Base-by-base conservation (phyloP, 768 basidiomycete genomes). In the Cubamyces lactineus region DNA sequence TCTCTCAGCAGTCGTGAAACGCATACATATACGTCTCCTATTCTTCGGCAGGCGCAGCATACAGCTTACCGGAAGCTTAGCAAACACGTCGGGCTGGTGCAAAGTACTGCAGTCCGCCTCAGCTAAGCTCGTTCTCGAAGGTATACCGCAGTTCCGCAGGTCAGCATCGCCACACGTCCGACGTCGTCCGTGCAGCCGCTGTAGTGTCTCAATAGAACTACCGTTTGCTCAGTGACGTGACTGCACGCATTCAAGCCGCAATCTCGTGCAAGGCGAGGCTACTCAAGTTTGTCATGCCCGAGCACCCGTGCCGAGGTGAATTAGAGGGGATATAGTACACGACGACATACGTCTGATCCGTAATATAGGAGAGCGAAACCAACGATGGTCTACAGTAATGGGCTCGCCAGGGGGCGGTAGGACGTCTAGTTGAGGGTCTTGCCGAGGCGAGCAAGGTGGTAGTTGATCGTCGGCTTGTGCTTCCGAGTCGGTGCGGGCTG, bases 401-500 rank as follows among this genome's bases (percentile, higher is more conserved):
- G 21, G 19, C 11, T 9, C 15, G 28, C 12, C 1, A 30, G 11
- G 19, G 34, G 17, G 9, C 19, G 30, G 12, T 19, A 16, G 40
- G 34, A n/a, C 42, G 24, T 78, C 79, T 84, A 89, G 81, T 89
- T 89, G 67, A 86, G 82, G 63, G 80, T 84, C 72, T 90, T 91
- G 63, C 84, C 82, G 64, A 94, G 80, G 73, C 92, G 85, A 68
- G 90, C 87, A 66, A 95, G 85, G 74, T 94, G 92, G 73, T 92
- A 95, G 75, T 96, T 95, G 78, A 96, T 94, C 38, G 89, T 86
- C 38, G 93, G 84, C 71, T 81, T 82, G 53, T 87, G 91, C 46
- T 75, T 74, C 71, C 87, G 91, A 63, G 85, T 85, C 51, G 82
- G 79, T 71, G 86, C 79, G 12, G 89, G 87, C 92, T 94, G 70